Evolutionary conservation across 768 basidiomycete species (phyloP), one percentile per base, ranked within the genome.

Genomic region (Amanita rubescens): DNA sequence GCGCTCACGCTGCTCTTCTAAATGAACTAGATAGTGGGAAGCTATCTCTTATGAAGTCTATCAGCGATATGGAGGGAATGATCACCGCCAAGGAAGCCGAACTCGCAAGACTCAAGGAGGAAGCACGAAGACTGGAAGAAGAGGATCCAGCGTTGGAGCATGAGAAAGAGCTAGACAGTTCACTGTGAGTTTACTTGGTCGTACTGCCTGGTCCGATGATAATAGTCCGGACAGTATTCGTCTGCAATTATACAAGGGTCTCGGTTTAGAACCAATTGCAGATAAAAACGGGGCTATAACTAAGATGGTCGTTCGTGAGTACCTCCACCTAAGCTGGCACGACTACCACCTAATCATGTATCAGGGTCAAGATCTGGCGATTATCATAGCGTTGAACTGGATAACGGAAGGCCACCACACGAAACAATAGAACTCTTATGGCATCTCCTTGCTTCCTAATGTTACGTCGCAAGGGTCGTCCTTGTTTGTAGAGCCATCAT

Each of bases 81-180:
- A 65, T 86, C 5, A 80, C 81, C 5, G 80, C 77, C 60, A 83
- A 81, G 60, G 86, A 90, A 60, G 82, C 80, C 1, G 86, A 88
- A 61, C 76, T 89, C 0, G 73, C 85, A 6, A 71, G 74, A 4
- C 69, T 91, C 55, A 86, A 85, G 59, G 85, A 85, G 51, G 81
- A 82, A 57, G 76, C 77, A 0, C 74, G 75, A 30, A 67, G 64
- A 38, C 64, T 88, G 55, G 87, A 90, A 62, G 75, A 75, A 38
- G 82, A 78, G 49, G 88, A 91, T 65, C 84, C 87, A 19, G 84
- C 87, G 6, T 66, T 75, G 17, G 86, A 89, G 56, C 87, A 89
- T 57, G 81, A 79, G 55, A 77, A 73, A 44, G 81, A 87, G 49
- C 67, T 90, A 34, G 84, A 87, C 60, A 80, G 84, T 17, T 80